phyloP scores from a whole-genome alignment of 192 early-diverging fungal species.

The Podila horticola region DNA sequence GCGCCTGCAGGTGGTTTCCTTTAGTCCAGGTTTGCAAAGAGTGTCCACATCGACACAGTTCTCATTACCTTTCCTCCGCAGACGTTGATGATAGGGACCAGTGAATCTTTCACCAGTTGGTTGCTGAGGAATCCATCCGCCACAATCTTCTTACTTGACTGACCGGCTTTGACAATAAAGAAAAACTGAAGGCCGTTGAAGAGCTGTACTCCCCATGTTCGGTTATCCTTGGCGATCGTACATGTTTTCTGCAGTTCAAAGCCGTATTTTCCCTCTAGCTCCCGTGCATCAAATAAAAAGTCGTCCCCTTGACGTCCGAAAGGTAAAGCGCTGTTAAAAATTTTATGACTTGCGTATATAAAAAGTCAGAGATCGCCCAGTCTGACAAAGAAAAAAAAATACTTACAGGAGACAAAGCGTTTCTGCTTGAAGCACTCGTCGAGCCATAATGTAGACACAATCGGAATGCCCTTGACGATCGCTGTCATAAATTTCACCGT shows the following conservation, averaged over 20 bases:
- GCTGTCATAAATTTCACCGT: constrained; percentile 24
- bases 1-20: no score
- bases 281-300: background rate
- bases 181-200: constrained; percentile 10
- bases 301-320: background rate
- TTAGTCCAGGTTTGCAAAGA: no score
- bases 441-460: constrained; percentile 19
- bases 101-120: background rate
- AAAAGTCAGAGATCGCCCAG: background rate
- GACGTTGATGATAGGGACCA: constrained; percentile 6
- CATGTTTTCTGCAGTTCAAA: constrained; percentile 6
- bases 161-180: background rate
- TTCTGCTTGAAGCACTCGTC: background rate
- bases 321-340: background rate
- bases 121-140: background rate
- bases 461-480: constrained; percentile 15
- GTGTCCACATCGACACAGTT: no score
- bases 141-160: constrained; percentile 1
- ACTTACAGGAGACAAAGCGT: constrained; percentile 12
- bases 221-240: background rate
- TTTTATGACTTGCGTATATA: background rate
- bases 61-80: constrained; percentile 27
- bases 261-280: constrained; percentile 2
- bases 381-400: no score
- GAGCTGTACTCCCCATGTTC: background rate